Conservation (phyloP, 768 basidiomycete species). For the Tephrocybe rancida region DNA sequence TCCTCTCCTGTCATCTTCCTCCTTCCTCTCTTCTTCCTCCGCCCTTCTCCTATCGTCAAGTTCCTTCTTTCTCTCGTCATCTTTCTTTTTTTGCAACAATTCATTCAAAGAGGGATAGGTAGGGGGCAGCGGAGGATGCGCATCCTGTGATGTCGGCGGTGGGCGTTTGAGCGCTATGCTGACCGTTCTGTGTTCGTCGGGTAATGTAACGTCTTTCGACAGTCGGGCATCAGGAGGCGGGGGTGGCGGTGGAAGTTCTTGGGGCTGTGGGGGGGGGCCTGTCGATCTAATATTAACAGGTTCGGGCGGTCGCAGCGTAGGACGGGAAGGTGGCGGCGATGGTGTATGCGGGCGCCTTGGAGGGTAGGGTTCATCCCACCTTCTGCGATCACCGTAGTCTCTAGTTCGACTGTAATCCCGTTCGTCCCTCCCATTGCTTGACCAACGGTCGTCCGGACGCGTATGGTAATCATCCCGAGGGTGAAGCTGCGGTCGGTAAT, state of each 20-base stretch:
- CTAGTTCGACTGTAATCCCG: conserved; percentile 15
- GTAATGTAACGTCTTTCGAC: conserved; percentile 22
- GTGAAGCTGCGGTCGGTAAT: conserved; percentile 26
- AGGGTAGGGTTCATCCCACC: conserved; percentile 21
- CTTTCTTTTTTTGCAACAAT: conserved; percentile 6
- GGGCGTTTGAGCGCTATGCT: conserved; percentile 46
- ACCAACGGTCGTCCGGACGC: conserved; percentile 25
- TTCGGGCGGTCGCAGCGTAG: conserved; percentile 20
- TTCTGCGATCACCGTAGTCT: conserved; percentile 13
- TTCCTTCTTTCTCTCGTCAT: conserved; percentile 1
- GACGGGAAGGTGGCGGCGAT: conserved; percentile 21
- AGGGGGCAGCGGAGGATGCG: conserved; percentile 47
- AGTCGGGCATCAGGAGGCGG: conserved; percentile 34
- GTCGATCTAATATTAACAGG: conserved; percentile 9
- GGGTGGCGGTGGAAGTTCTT: conserved; percentile 32
- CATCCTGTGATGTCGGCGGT: conserved; percentile 46
- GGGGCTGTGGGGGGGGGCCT: conserved; percentile 18
- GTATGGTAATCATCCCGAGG: conserved; percentile 25
- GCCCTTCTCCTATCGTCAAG: conserved; percentile 2
- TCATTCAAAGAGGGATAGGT: conserved; percentile 19
- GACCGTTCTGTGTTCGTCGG: conserved; percentile 36
- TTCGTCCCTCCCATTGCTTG: conserved; percentile 13
- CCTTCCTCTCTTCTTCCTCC: background rate
- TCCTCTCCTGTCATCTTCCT: background rate
- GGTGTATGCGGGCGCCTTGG: conserved; percentile 22